Percentiles rank a stretch among this genome's conserved stretches.
These are phyloP conservation scores for Penicillium sp. DNA, from an alignment of 2,329 filamentous ascomycete species.

Conservation along the genomic window DNA sequence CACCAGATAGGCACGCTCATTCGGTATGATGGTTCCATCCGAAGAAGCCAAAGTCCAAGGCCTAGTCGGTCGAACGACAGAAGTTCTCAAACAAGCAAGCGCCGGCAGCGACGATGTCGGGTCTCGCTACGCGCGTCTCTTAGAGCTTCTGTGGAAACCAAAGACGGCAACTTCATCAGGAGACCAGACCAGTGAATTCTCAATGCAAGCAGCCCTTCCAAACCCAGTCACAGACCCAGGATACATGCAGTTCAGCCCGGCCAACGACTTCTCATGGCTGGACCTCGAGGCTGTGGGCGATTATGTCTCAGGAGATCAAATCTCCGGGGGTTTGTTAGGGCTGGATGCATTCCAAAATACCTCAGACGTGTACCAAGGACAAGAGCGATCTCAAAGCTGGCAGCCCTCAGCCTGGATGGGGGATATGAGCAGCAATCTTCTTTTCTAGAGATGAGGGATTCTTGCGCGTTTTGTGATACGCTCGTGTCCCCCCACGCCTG, in stretches of 20 bases:
- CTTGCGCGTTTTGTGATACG: not conserved
- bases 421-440: constrained; percentile 40
- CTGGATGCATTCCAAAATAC: constrained; percentile 37
- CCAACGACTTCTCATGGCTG: constrained; percentile 63
- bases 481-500: not conserved
- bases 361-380: constrained; percentile 31
- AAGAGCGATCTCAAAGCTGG: constrained; percentile 38
- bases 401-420: constrained; percentile 43
- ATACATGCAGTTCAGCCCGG: constrained; percentile 46
- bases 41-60: constrained; percentile 59
- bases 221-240: constrained; percentile 38
- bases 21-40: constrained; percentile 58
- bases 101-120: constrained; percentile 61
- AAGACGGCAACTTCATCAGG: constrained; percentile 30
- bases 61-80: constrained; percentile 60
- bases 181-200: constrained; percentile 32
- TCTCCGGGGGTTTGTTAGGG: constrained; percentile 37
- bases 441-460: constrained; percentile 26
- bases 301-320: constrained; percentile 52
- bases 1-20: constrained; percentile 52
- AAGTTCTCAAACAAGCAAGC: constrained; percentile 60
- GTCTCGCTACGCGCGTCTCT: constrained; percentile 61
- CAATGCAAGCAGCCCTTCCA: constrained; percentile 32
- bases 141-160: constrained; percentile 62
- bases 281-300: constrained; percentile 62